Evolutionary conservation across 2,329 filamentous ascomycete genomes (phyloP).

Genomic region (Colletotrichum limetticola): DNA sequence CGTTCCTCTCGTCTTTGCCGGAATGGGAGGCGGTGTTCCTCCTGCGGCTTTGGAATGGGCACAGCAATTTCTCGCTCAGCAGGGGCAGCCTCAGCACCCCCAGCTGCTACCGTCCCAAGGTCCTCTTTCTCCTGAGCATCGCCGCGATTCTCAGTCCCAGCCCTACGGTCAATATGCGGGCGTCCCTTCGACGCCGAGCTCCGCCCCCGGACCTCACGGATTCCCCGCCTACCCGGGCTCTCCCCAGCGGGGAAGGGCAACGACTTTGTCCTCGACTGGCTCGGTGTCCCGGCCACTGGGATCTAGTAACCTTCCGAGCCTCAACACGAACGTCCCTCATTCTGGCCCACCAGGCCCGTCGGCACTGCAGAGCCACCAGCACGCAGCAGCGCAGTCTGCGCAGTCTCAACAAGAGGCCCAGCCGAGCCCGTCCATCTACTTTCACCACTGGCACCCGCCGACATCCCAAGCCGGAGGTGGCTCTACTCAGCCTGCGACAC

Average conservation of each 20-base stretch:
- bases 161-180: slow-evolving; percentile 55
- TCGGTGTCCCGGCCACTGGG: slow-evolving; percentile 50
- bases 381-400: slow-evolving; percentile 61
- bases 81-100: slow-evolving; percentile 58
- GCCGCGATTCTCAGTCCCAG: slow-evolving; percentile 61
- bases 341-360: slow-evolving; percentile 45
- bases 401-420: slow-evolving; percentile 71
- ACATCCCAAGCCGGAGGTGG: slow-evolving; percentile 68
- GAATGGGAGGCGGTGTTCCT: slow-evolving; percentile 72
- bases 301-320: slow-evolving; percentile 51
- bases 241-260: slow-evolving; percentile 59
- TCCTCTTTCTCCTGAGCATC: slow-evolving; percentile 63
- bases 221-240: slow-evolving; percentile 61
- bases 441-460: slow-evolving; percentile 93
- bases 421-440: slow-evolving; percentile 82
- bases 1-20: slow-evolving; percentile 80
- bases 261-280: slow-evolving; percentile 56
- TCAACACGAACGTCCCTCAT: slow-evolving; percentile 58
- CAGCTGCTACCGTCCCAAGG: slow-evolving; percentile 63
- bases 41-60: slow-evolving; percentile 74
- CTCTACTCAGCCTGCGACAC: slow-evolving; percentile 76
- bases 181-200: slow-evolving; percentile 56
- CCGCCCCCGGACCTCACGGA: slow-evolving; percentile 49
- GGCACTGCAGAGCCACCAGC: slow-evolving; percentile 54
- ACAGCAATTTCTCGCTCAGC: slow-evolving; percentile 71